Percentiles rank a stretch among this genome's conserved stretches.
Conservation (phyloP, 495 filamentous ascomycete genomes). For the Gamarada debralockiae region DNA sequence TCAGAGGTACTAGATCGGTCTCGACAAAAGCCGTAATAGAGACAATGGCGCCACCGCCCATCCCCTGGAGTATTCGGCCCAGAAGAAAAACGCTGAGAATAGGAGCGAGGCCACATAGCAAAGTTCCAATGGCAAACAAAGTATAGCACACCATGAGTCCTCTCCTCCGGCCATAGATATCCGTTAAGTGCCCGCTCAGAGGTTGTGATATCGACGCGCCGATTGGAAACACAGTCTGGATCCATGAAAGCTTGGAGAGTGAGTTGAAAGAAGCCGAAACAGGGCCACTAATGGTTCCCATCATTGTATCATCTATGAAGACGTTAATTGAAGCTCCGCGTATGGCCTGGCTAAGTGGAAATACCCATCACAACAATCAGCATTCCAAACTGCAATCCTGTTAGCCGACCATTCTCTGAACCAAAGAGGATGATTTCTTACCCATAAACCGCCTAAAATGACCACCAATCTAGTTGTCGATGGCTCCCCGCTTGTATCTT, state of each 20-base stretch:
- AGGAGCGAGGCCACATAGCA: neutral
- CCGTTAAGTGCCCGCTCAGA: conserved; percentile 1
- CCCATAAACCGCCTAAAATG: neutral
- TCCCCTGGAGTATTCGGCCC: conserved; percentile 77
- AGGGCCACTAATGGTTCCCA: neutral
- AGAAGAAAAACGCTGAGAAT: neutral
- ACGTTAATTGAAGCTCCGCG: neutral
- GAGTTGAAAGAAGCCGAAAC: conserved; percentile 2
- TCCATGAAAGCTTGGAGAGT: conserved; percentile 4
- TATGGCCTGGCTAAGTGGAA: no score
- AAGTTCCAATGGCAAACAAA: conserved; percentile 1
- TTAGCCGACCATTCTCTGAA: neutral
- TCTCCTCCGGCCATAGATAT: conserved; percentile 5
- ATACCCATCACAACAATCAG: neutral
- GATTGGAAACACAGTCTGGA: conserved; percentile 1
- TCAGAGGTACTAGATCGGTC: conserved; percentile 76
- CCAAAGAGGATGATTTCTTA: neutral
- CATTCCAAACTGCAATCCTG: neutral
- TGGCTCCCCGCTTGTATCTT: neutral
- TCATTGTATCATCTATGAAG: conserved; percentile 4
- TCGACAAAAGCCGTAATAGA: conserved; percentile 76
- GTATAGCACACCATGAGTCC: neutral
- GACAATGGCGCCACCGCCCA: conserved; percentile 77
- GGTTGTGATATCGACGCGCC: neutral
- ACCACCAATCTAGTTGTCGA: neutral